A percentile compares a stretch with the other conserved stretches of the same genome.
Conservation (phyloP, 768 basidiomycete species). For the Harrya chromipes region DNA sequence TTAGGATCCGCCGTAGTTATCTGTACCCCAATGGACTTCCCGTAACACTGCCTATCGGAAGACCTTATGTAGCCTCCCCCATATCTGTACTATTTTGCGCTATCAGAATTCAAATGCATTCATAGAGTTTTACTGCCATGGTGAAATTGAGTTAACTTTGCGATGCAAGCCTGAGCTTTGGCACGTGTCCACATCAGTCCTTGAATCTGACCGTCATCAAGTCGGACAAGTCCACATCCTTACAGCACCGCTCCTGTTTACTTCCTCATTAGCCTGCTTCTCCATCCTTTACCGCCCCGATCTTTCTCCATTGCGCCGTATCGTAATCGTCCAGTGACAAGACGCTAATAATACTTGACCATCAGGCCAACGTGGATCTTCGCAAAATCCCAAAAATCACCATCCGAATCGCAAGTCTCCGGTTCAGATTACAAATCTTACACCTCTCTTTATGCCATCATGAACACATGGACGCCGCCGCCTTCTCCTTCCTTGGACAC, state of each 20-base stretch:
- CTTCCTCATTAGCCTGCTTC: not conserved
- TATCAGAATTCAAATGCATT: conserved; percentile 19
- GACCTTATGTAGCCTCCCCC: conserved; percentile 30
- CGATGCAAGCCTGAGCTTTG: not conserved
- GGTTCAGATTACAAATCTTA: not conserved
- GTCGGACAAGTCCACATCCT: too few relatives aligned
- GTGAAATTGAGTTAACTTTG: conserved; percentile 8
- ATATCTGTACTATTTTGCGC: conserved; percentile 23
- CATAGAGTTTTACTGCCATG: conserved; percentile 9
- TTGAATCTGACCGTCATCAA: not conserved
- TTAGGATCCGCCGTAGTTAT: conserved; percentile 31
- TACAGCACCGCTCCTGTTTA: conserved; percentile 6
- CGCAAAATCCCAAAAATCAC: not conserved
- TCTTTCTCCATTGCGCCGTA: conserved; percentile 20
- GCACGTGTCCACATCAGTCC: conserved; percentile 1
- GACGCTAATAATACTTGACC: too few relatives aligned
- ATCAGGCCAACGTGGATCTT: too few relatives aligned
- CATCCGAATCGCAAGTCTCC: conserved; percentile 1
- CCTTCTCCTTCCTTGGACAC: conserved; percentile 1
- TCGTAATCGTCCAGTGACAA: conserved; percentile 19
- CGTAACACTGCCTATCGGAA: conserved; percentile 18
- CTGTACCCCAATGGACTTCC: conserved; percentile 32
- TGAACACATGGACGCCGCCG: conserved; percentile 6
- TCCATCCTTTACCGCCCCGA: conserved; percentile 3
- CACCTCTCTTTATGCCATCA: conserved; percentile 12